phyloP scores from a whole-genome alignment of 2,329 filamentous ascomycete species.

The Lasiodiplodia gonubiensis region DNA sequence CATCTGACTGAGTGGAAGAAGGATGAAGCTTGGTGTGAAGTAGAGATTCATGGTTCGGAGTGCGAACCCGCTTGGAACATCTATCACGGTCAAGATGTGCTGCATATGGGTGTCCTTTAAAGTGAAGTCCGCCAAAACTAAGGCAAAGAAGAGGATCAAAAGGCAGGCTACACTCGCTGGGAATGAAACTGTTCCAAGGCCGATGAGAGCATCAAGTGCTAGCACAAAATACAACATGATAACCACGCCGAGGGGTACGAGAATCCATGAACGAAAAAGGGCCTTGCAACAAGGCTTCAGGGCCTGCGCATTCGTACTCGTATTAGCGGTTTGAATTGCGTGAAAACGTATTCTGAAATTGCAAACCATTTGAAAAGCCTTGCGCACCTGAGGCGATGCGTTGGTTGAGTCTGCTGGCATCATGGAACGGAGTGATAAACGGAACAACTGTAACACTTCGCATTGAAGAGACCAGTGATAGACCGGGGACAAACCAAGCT shows the following conservation, averaged over 20 bases:
- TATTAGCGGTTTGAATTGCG: neutral
- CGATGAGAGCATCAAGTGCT: slow-evolving; percentile 50
- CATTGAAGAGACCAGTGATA: no score
- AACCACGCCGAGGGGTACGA: slow-evolving; percentile 54
- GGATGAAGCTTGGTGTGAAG: slow-evolving; percentile 65
- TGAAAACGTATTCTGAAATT: no score
- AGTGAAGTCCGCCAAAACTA: slow-evolving; percentile 55
- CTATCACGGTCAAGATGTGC: slow-evolving; percentile 56
- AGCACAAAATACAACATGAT: slow-evolving; percentile 49
- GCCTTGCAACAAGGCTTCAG: neutral
- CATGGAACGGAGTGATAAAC: no score
- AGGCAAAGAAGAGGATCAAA: slow-evolving; percentile 58
- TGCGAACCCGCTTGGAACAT: slow-evolving; percentile 64
- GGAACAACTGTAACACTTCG: no score
- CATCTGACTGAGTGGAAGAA: slow-evolving; percentile 62
- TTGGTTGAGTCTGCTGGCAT: no score
- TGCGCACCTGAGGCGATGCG: no score
- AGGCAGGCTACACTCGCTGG: slow-evolving; percentile 66
- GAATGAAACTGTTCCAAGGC: slow-evolving; percentile 59
- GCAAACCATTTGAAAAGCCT: no score
- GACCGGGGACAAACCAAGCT: no score
- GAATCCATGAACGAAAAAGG: slow-evolving; percentile 51
- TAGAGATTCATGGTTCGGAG: slow-evolving; percentile 65
- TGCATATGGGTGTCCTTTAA: slow-evolving; percentile 58
- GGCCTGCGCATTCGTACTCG: neutral